phyloP scores from a whole-genome alignment of 1,284 basidiomycete species.

The Chalciporus sp. region DNA sequence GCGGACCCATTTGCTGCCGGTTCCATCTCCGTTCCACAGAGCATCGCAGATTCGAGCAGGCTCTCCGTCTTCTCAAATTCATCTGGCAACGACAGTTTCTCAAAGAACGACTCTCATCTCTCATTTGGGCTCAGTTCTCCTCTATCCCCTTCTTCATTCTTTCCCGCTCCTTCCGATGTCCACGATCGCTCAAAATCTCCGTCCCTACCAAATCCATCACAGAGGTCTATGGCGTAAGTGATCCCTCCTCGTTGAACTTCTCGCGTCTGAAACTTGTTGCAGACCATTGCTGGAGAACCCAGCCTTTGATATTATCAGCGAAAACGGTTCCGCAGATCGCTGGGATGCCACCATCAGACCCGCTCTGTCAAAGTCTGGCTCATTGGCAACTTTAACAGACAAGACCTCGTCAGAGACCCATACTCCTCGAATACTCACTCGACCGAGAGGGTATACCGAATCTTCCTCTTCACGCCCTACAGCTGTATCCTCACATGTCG shows the following conservation, averaged over 20 bases:
- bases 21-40: slow-evolving; percentile 45
- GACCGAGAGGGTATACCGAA: slow-evolving; percentile 5
- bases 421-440: background rate
- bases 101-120: slow-evolving; percentile 37
- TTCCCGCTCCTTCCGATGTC: slow-evolving; percentile 32
- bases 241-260: background rate
- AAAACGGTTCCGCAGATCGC: background rate
- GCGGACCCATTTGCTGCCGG: slow-evolving; percentile 62
- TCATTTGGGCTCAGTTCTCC: slow-evolving; percentile 51
- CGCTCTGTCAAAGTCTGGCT: slow-evolving; percentile 8
- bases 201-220: slow-evolving; percentile 4
- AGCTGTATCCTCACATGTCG: background rate
- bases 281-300: background rate
- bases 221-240: slow-evolving; percentile 1
- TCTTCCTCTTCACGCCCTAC: slow-evolving; percentile 1
- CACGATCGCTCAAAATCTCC: slow-evolving; percentile 9
- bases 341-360: slow-evolving; percentile 2
- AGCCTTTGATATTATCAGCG: background rate
- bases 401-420: slow-evolving; percentile 1
- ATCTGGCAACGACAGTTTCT: slow-evolving; percentile 47
- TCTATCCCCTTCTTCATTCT: slow-evolving; percentile 58
- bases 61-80: slow-evolving; percentile 56
- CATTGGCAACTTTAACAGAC: slow-evolving; percentile 12
- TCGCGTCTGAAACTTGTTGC: background rate
- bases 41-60: slow-evolving; percentile 43